phyloP scores from a whole-genome alignment of 306 rosid genomes.

The Clitoria ternatea region DNA sequence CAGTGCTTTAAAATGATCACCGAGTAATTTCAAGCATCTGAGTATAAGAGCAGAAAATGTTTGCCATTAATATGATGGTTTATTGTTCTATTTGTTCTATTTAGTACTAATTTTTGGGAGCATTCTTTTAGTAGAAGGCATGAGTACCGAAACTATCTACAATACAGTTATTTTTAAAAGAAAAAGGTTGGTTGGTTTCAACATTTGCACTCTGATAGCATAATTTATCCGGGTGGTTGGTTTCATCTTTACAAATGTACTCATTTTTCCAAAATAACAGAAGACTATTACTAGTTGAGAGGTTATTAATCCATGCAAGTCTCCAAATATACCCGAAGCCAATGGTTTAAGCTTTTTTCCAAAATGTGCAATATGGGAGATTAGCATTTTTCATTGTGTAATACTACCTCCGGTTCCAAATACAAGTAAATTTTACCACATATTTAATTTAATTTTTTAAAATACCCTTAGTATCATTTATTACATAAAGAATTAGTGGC shows the following conservation, averaged over 20 bases:
- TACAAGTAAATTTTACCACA: too few relatives aligned
- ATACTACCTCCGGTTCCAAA: too few relatives aligned
- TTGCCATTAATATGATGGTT: neutral
- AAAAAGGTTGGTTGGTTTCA: neutral
- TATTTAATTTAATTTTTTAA: too few relatives aligned
- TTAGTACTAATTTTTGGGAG: constrained; percentile 10
- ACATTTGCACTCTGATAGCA: neutral
- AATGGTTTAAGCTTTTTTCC: neutral
- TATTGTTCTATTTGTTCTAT: constrained; percentile 2
- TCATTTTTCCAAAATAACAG: neutral
- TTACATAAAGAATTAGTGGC: too few relatives aligned
- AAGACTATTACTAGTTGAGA: neutral
- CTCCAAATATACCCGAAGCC: neutral
- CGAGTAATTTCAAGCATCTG: neutral
- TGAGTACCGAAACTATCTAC: neutral
- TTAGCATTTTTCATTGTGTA: neutral
- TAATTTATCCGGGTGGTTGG: neutral
- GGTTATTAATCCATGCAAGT: neutral
- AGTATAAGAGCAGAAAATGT: neutral
- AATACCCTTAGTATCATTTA: too few relatives aligned
- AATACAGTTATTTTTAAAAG: neutral
- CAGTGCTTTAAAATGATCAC: neutral
- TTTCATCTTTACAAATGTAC: neutral
- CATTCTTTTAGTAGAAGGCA: neutral
- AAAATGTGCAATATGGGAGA: neutral